Conservation (phyloP, 176 grass and related monocot species). For the Dactylis glomerata region DNA sequence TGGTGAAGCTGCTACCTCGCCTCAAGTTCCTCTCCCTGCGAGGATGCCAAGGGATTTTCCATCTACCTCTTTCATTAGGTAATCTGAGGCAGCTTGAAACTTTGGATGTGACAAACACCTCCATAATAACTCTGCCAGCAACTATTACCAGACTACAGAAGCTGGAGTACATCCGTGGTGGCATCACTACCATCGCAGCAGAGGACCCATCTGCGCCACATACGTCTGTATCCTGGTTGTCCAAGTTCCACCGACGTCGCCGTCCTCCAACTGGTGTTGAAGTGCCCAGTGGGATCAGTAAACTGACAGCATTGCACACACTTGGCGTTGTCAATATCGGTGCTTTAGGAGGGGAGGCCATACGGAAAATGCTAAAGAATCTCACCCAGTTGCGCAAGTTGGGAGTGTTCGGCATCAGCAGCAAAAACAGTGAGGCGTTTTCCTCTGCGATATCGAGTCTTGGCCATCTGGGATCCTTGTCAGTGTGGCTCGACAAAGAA, state of each 20-base stretch:
- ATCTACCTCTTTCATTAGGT: not conserved
- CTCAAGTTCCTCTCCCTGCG: not conserved
- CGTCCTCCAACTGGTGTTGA: rapidly evolving
- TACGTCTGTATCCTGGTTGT: too few relatives aligned
- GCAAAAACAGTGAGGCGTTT: not conserved
- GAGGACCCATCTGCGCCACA: too few relatives aligned
- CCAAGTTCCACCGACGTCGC: too few relatives aligned
- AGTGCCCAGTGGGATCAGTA: not conserved
- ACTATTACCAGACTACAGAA: not conserved
- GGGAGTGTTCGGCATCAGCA: not conserved
- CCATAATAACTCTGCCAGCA: not conserved
- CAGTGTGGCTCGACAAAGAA: not conserved
- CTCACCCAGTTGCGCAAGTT: not conserved
- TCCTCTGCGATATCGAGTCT: not conserved
- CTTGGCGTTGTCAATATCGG: not conserved
- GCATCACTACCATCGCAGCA: not conserved
- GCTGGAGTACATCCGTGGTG: not conserved
- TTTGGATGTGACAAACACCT: not conserved
- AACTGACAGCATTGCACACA: not conserved
- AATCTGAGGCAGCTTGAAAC: not conserved
- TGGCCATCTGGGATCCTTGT: not conserved
- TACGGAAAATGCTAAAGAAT: not conserved
- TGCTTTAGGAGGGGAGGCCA: not conserved
- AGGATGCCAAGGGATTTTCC: not conserved
- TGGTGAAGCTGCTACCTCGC: not conserved